These are phyloP conservation scores for Daphne laureola DNA, from an alignment of 441 rosid species.

Conservation along the genomic window DNA sequence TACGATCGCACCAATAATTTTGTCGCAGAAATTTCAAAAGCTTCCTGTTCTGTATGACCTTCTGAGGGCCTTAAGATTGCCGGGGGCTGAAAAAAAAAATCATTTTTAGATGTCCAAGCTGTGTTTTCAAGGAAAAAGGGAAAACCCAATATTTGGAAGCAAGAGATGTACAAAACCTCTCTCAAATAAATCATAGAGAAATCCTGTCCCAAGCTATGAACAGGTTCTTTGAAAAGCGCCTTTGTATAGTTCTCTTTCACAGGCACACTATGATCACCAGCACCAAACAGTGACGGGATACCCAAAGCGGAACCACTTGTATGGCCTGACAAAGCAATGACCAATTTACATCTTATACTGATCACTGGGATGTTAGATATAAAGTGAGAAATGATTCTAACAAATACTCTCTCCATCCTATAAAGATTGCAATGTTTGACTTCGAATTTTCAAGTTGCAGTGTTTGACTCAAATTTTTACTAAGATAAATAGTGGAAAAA, in stretches of 20 bases:
- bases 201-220: constrained; percentile 37
- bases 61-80: constrained; percentile 69
- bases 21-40: constrained; percentile 68
- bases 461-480: too few species aligned
- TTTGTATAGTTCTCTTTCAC: constrained; percentile 44
- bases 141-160: constrained; percentile 11
- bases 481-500: too few species aligned
- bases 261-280: constrained; percentile 44
- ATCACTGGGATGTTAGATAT: too few species aligned
- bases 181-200: constrained; percentile 65
- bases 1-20: constrained; percentile 78
- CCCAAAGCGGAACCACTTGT: constrained; percentile 70
- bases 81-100: constrained; percentile 59
- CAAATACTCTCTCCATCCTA: too few species aligned
- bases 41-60: constrained; percentile 67
- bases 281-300: constrained; percentile 77
- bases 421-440: too few species aligned
- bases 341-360: too few species aligned
- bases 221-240: constrained; percentile 44
- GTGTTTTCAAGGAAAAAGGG: background rate
- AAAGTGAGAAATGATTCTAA: too few species aligned
- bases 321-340: constrained; percentile 27
- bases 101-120: constrained; percentile 11
- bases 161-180: constrained; percentile 44
- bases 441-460: too few species aligned